Percentiles rank a stretch among this genome's conserved stretches.
These are phyloP conservation scores for Phytophthora sp. DNA, from an alignment of 352 stramenopile species.

Conservation along the genomic window DNA sequence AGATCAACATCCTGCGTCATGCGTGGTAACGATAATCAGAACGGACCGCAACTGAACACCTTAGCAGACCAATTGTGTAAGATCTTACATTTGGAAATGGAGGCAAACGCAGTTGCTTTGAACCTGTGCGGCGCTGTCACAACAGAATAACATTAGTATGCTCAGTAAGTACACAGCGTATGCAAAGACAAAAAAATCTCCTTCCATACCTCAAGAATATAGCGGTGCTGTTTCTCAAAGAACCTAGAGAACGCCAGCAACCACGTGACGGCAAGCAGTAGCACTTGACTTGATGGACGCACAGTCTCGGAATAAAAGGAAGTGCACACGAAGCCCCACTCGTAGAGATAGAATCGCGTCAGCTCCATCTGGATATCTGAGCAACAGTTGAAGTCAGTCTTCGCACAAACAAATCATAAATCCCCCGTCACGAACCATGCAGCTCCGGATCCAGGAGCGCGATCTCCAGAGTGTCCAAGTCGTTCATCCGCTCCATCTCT, in stretches of 20 bases:
- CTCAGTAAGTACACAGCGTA: neutral
- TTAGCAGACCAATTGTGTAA: neutral
- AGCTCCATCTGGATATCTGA: slow-evolving; percentile 52
- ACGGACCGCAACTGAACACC: too few relatives aligned
- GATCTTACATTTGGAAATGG: slow-evolving; percentile 48
- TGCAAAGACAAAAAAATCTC: neutral
- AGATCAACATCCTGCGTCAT: slow-evolving; percentile 39
- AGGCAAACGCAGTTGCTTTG: slow-evolving; percentile 32
- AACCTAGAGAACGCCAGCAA: slow-evolving; percentile 54
- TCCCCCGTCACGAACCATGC: slow-evolving; percentile 38
- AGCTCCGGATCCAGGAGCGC: slow-evolving; percentile 30
- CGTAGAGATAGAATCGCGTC: slow-evolving; percentile 63
- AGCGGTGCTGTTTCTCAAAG: slow-evolving; percentile 50
- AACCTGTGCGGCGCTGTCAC: slow-evolving; percentile 22
- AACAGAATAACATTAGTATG: neutral
- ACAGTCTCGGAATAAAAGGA: slow-evolving; percentile 41
- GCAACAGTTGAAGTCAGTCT: neutral
- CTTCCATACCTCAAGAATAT: slow-evolving; percentile 46
- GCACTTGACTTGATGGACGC: slow-evolving; percentile 38
- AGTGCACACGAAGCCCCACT: slow-evolving; percentile 67
- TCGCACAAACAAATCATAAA: neutral
- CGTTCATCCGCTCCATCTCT: slow-evolving; percentile 44
- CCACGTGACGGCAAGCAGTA: slow-evolving; percentile 65
- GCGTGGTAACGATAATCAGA: neutral
- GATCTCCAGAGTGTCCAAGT: slow-evolving; percentile 17